A percentile compares a stretch with the other conserved stretches of the same genome.
These are phyloP conservation scores for Suillus tomentosus DNA, from an alignment of 768 basidiomycete genomes.

Conservation along the genomic window DNA sequence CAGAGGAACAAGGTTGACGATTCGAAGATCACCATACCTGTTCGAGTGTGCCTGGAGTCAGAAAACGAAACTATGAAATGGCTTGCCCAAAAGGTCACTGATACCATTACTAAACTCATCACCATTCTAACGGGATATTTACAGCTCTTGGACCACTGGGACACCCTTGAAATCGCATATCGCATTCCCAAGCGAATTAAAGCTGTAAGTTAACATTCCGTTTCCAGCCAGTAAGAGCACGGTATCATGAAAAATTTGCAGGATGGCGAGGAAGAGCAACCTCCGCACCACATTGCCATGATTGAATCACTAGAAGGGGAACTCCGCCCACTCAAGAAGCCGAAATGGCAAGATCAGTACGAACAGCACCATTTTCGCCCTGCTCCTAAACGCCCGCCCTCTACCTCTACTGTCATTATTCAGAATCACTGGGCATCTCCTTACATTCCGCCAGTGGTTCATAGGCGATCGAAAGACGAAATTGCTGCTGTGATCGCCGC, in stretches of 20 bases:
- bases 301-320: constrained; percentile 28
- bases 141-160: constrained; percentile 83
- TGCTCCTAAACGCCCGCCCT: neutral
- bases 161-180: constrained; percentile 70
- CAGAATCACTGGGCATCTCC: neutral
- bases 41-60: constrained; percentile 53
- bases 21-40: constrained; percentile 65
- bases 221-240: neutral
- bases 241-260: constrained; percentile 4
- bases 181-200: constrained; percentile 80
- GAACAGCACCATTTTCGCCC: constrained; percentile 16
- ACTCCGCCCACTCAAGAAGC: constrained; percentile 34
- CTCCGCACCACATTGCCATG: constrained; percentile 18
- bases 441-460: neutral
- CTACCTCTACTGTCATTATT: neutral
- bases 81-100: constrained; percentile 63
- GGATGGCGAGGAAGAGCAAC: constrained; percentile 35
- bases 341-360: constrained; percentile 29
- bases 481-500: constrained; percentile 44
- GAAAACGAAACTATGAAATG: constrained; percentile 58
- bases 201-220: constrained; percentile 32
- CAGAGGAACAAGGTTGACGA: constrained; percentile 93
- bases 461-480: constrained; percentile 24
- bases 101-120: neutral
- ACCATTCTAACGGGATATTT: constrained; percentile 3